Percentiles rank a stretch among this genome's conserved stretches.
phyloP scores from a whole-genome alignment of 768 basidiomycete genomes.

The Tylopilus rubrobrunneus region DNA sequence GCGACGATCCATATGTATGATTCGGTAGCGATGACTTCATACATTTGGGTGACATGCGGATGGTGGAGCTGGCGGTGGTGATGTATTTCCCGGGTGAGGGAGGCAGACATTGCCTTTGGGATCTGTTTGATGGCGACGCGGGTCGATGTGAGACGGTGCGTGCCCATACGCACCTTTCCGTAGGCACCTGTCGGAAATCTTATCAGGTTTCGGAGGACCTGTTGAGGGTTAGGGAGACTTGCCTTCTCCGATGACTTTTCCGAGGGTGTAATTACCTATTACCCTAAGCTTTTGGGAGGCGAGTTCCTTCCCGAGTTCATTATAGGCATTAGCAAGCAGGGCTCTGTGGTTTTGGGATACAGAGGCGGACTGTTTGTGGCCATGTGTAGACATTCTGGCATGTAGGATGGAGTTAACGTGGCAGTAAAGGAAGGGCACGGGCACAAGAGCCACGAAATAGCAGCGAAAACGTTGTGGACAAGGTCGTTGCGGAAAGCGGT shows the following conservation, averaged over 20 bases:
- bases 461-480: conserved; percentile 12
- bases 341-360: conserved; percentile 76
- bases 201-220: conserved; percentile 17
- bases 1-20: conserved; percentile 94
- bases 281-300: conserved; percentile 87
- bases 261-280: conserved; percentile 91
- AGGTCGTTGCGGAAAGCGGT: conserved; percentile 6
- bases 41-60: conserved; percentile 91
- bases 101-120: conserved; percentile 87
- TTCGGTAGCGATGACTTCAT: conserved; percentile 98
- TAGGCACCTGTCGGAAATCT: conserved; percentile 67
- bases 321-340: conserved; percentile 92
- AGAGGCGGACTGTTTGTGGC: conserved; percentile 60
- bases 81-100: conserved; percentile 95
- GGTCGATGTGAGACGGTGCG: conserved; percentile 86
- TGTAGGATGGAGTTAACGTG: conserved; percentile 30
- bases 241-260: conserved; percentile 96
- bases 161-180: conserved; percentile 92
- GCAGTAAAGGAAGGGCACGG: conserved; percentile 34
- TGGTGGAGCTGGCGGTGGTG: conserved; percentile 97
- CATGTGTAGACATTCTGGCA: conserved; percentile 44
- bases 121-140: conserved; percentile 98
- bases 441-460: conserved; percentile 29
- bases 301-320: conserved; percentile 94
- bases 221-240: conserved; percentile 24